Conservation (phyloP, 2,329 filamentous ascomycete genomes). For the Trichoderma arundinaceum region DNA sequence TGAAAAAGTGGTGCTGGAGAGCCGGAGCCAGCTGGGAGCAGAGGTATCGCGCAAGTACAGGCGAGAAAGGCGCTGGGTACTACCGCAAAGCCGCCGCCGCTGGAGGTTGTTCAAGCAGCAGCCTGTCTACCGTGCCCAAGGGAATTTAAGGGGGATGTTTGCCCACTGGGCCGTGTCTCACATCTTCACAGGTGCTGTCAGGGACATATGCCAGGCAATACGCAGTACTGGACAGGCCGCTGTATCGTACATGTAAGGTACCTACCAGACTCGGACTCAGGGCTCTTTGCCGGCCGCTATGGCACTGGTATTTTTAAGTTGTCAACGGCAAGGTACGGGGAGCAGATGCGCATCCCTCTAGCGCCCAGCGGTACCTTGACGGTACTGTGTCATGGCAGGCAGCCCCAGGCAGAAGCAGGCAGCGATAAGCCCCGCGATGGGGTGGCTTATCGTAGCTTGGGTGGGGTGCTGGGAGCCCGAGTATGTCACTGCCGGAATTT, state of each 20-base stretch:
- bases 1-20: not conserved
- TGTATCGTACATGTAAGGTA: constrained; percentile 3
- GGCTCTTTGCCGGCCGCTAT: too few species aligned
- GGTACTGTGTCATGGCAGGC: constrained; percentile 3
- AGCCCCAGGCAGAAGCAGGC: constrained; percentile 32
- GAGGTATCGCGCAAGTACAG: constrained; percentile 3
- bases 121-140: not conserved
- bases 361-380: constrained; percentile 5
- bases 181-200: not conserved
- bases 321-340: not conserved
- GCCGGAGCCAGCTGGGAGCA: not conserved
- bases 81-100: not conserved
- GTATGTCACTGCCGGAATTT: constrained; percentile 18
- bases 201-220: too few species aligned
- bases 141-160: not conserved
- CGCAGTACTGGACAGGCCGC: not conserved
- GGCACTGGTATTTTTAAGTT: too few species aligned
- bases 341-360: not conserved
- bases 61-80: not conserved
- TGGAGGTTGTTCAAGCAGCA: not conserved
- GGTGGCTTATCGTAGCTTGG: constrained; percentile 32
- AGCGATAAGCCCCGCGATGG: constrained; percentile 32
- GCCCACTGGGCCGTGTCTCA: not conserved
- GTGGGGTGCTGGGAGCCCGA: constrained; percentile 20
- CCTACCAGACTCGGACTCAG: not conserved